These are phyloP conservation scores for Suillus brevipes DNA, from an alignment of 768 basidiomycete genomes.

Conservation along the genomic window DNA sequence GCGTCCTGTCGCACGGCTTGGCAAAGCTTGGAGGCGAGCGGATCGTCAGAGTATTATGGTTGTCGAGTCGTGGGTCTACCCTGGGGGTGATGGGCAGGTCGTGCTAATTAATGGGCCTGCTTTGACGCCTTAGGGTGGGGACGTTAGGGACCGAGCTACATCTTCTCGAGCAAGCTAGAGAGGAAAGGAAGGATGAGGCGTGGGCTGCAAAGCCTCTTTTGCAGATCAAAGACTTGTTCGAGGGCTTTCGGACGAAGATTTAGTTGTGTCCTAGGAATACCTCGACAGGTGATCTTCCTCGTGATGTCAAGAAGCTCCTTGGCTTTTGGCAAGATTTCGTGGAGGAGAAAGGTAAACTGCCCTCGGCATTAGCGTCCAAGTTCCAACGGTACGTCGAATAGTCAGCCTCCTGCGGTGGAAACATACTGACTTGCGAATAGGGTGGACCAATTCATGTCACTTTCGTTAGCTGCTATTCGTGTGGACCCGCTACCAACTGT, in stretches of 20 bases:
- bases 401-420: neutral
- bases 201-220: conserved; percentile 44
- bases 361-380: conserved; percentile 46
- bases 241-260: conserved; percentile 50
- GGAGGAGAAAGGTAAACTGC: conserved; percentile 38
- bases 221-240: conserved; percentile 48
- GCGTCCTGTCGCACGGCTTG: conserved; percentile 70
- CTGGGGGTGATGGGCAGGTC: conserved; percentile 35
- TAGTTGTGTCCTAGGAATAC: conserved; percentile 49
- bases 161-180: conserved; percentile 47
- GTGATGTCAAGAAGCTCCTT: conserved; percentile 51
- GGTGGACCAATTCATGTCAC: conserved; percentile 74
- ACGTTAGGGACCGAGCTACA: conserved; percentile 46
- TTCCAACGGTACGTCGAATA: conserved; percentile 56
- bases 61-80: conserved; percentile 69
- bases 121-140: conserved; percentile 71
- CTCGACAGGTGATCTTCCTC: conserved; percentile 35
- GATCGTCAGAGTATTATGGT: conserved; percentile 57
- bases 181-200: conserved; percentile 43
- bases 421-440: conserved; percentile 33
- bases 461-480: conserved; percentile 76
- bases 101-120: conserved; percentile 40
- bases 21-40: conserved; percentile 79
- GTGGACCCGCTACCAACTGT: conserved; percentile 71
- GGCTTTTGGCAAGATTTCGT: conserved; percentile 58